Evolutionary conservation across 306 rosid species (phyloP).

Genomic region (Benincasa hispida): DNA sequence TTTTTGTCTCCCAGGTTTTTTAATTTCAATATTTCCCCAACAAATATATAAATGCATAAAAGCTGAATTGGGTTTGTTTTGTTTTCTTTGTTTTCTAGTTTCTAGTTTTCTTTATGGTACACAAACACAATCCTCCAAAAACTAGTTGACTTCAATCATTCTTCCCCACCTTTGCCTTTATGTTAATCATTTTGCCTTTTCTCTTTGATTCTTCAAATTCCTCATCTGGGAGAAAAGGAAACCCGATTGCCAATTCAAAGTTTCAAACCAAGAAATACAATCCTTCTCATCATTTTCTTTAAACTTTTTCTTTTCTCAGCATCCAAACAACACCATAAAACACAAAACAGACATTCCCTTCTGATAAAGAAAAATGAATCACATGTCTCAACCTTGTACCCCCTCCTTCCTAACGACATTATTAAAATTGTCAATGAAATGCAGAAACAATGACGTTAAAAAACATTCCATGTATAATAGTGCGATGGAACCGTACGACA

Average conservation of each 20-base stretch:
- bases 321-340: background rate
- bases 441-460: background rate
- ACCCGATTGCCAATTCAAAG: background rate
- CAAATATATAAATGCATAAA: background rate
- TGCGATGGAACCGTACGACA: background rate
- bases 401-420: background rate
- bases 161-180: background rate
- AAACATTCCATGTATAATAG: background rate
- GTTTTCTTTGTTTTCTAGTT: background rate
- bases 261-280: background rate
- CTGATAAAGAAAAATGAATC: background rate
- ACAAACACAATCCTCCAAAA: background rate
- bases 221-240: background rate
- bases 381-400: background rate
- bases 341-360: background rate
- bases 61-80: background rate
- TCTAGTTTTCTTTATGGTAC: background rate
- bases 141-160: conserved; percentile 4
- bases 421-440: background rate
- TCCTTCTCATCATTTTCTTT: background rate
- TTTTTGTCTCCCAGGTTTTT: background rate
- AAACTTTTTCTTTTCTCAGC: background rate
- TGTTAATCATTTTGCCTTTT: conserved; percentile 5
- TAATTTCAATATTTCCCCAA: background rate
- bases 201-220: background rate